These are phyloP conservation scores for Recurvomyces mirabilis DNA, from an alignment of 495 filamentous ascomycete species.

Conservation along the genomic window DNA sequence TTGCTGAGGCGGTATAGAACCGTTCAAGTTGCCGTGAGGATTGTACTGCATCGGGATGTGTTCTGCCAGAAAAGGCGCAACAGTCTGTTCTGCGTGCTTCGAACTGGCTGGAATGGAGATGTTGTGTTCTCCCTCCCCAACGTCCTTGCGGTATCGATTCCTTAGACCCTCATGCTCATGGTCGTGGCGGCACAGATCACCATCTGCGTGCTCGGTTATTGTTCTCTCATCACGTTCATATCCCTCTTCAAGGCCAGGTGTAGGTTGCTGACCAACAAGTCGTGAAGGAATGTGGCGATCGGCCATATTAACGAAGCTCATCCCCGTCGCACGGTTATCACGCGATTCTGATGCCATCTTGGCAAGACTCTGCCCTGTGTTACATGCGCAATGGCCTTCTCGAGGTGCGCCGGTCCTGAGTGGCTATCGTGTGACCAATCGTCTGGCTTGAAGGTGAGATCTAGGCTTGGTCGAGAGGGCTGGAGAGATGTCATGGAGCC, in stretches of 20 bases:
- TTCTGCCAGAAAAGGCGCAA: slow-evolving; percentile 73
- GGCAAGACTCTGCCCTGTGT: background rate
- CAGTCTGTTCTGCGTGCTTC: slow-evolving; percentile 42
- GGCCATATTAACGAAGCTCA: background rate
- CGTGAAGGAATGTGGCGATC: background rate
- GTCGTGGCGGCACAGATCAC: slow-evolving; percentile 8
- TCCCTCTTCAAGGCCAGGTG: slow-evolving; percentile 5
- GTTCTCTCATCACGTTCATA: background rate
- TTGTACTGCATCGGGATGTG: slow-evolving; percentile 81
- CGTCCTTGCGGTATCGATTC: slow-evolving; percentile 16
- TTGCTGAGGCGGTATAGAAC: slow-evolving; percentile 24
- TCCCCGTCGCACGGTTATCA: background rate
- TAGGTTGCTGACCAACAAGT: slow-evolving; percentile 5
- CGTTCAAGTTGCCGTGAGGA: slow-evolving; percentile 41
- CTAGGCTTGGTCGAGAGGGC: too few species aligned
- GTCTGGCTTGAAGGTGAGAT: too few species aligned
- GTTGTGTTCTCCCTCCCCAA: slow-evolving; percentile 12
- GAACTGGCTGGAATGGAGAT: slow-evolving; percentile 19
- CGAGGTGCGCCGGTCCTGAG: background rate
- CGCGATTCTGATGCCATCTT: slow-evolving; percentile 19
- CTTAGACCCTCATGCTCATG: slow-evolving; percentile 16
- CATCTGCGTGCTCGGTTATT: slow-evolving; percentile 1
- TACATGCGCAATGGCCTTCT: slow-evolving; percentile 2
- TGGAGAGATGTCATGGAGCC: too few species aligned
- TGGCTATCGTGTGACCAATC: slow-evolving; percentile 1